phyloP scores from a whole-genome alignment of 2,329 filamentous ascomycete species.

The Ustilaginoidea virens region DNA sequence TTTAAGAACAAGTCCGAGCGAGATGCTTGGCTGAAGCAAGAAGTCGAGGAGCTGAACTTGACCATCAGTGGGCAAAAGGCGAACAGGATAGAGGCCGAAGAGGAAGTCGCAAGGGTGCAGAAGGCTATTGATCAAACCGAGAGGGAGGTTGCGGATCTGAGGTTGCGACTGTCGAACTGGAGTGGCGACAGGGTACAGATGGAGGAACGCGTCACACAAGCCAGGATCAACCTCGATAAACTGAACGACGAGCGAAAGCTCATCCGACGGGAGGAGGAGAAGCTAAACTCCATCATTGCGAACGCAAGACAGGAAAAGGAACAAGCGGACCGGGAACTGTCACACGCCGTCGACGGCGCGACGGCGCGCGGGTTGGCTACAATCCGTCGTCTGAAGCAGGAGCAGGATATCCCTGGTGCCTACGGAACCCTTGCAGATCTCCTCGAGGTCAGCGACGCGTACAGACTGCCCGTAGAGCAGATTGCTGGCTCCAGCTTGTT shows the following conservation, averaged over 20 bases:
- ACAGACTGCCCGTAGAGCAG: slow-evolving; percentile 80
- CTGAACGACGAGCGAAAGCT: slow-evolving; percentile 77
- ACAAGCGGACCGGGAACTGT: slow-evolving; percentile 60
- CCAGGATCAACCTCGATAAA: slow-evolving; percentile 63
- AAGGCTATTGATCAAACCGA: slow-evolving; percentile 57
- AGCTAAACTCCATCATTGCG: slow-evolving; percentile 60
- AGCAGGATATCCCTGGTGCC: slow-evolving; percentile 67
- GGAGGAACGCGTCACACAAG: slow-evolving; percentile 57
- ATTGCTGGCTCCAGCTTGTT: slow-evolving; percentile 87
- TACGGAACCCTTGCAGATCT: slow-evolving; percentile 89
- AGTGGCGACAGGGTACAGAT: slow-evolving; percentile 58
- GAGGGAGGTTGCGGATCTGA: slow-evolving; percentile 52
- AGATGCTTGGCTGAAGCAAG: slow-evolving; percentile 64
- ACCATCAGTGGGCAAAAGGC: slow-evolving; percentile 69
- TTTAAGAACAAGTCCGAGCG: slow-evolving; percentile 83
- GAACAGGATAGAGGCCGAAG: slow-evolving; percentile 67
- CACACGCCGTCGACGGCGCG: slow-evolving; percentile 76
- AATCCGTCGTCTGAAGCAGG: slow-evolving; percentile 66
- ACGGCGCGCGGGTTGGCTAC: slow-evolving; percentile 79
- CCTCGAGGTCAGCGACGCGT: slow-evolving; percentile 71
- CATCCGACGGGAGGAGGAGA: slow-evolving; percentile 79
- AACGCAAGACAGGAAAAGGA: slow-evolving; percentile 66
- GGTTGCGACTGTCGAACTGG: slow-evolving; percentile 63
- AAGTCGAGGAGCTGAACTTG: slow-evolving; percentile 66
- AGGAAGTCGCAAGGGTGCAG: slow-evolving; percentile 64